phyloP scores from a whole-genome alignment of 768 basidiomycete species.

The Russula virescens region DNA sequence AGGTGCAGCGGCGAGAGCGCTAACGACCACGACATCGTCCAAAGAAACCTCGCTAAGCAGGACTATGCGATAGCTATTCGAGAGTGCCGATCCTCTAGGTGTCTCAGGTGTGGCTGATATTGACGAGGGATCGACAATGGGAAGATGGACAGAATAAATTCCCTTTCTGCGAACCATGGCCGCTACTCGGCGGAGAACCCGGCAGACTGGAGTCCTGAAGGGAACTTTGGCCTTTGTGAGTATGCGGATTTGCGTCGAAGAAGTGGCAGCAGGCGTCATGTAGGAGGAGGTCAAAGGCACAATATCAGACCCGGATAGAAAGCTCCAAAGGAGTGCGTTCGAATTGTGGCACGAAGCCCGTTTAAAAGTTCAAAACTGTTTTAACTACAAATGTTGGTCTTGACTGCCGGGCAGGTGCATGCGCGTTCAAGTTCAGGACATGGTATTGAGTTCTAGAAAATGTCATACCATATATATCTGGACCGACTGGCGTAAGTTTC shows the following conservation, averaged over 20 bases:
- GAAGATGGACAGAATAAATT: neutral
- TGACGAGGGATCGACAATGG: constrained; percentile 9
- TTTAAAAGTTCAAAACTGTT: too few relatives aligned
- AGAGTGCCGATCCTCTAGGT: neutral
- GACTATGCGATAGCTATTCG: constrained; percentile 38
- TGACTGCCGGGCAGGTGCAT: too few relatives aligned
- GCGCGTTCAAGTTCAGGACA: too few relatives aligned
- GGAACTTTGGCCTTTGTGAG: constrained; percentile 16
- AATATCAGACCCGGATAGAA: too few relatives aligned
- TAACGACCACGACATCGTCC: constrained; percentile 57
- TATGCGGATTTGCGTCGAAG: constrained; percentile 10
- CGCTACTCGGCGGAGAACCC: constrained; percentile 37
- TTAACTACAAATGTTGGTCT: too few relatives aligned
- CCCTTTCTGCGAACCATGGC: constrained; percentile 27
- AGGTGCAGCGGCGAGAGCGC: constrained; percentile 49
- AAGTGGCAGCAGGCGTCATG: too few relatives aligned
- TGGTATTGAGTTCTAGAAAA: too few relatives aligned
- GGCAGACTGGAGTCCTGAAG: constrained; percentile 35
- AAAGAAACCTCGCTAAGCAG: constrained; percentile 52
- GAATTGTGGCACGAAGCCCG: too few relatives aligned
- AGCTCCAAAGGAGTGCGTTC: too few relatives aligned
- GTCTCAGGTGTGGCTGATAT: constrained; percentile 22
- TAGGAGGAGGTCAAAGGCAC: too few relatives aligned
- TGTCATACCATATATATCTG: too few relatives aligned
- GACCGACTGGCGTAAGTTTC: too few relatives aligned